phyloP scores from a whole-genome alignment of 1,284 basidiomycete genomes.

The Trametes hirsuta region DNA sequence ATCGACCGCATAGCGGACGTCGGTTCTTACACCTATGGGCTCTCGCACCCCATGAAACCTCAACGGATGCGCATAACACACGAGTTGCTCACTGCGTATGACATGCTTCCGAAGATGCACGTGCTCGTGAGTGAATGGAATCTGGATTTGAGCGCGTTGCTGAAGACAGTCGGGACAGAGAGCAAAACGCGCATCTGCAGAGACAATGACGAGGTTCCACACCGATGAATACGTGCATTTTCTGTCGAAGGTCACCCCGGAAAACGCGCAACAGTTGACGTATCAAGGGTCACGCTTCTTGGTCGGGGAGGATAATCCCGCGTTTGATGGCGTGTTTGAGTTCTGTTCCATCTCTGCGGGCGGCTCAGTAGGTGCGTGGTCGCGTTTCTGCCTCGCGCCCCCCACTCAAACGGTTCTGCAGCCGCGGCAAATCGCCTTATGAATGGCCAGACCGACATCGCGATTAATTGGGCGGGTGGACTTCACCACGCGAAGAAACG shows the following conservation, averaged over 20 bases:
- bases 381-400: not conserved
- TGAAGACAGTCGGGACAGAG: slow-evolving; percentile 46
- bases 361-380: slow-evolving; percentile 76
- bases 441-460: slow-evolving; percentile 86
- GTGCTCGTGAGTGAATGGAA: slow-evolving; percentile 63
- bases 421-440: slow-evolving; percentile 86
- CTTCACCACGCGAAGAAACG: slow-evolving; percentile 98
- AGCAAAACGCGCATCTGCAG: slow-evolving; percentile 80
- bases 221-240: slow-evolving; percentile 98
- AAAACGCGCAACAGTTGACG: slow-evolving; percentile 84
- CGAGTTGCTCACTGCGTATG: slow-evolving; percentile 89
- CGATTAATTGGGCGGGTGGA: slow-evolving; percentile 98
- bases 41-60: slow-evolving; percentile 94
- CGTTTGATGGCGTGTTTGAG: slow-evolving; percentile 96
- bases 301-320: slow-evolving; percentile 94
- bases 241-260: slow-evolving; percentile 85
- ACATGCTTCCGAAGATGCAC: slow-evolving; percentile 90
- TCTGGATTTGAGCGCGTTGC: not conserved
- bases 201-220: slow-evolving; percentile 92
- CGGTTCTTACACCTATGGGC: slow-evolving; percentile 86
- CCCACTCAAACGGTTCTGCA: slow-evolving; percentile 30
- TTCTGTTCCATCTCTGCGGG: slow-evolving; percentile 98
- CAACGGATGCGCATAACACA: slow-evolving; percentile 93
- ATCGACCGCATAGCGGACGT: slow-evolving; percentile 60
- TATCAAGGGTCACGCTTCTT: slow-evolving; percentile 83